Evolutionary conservation across 2,329 filamentous ascomycete genomes (phyloP).

Genomic region (Orbilia quercus): DNA sequence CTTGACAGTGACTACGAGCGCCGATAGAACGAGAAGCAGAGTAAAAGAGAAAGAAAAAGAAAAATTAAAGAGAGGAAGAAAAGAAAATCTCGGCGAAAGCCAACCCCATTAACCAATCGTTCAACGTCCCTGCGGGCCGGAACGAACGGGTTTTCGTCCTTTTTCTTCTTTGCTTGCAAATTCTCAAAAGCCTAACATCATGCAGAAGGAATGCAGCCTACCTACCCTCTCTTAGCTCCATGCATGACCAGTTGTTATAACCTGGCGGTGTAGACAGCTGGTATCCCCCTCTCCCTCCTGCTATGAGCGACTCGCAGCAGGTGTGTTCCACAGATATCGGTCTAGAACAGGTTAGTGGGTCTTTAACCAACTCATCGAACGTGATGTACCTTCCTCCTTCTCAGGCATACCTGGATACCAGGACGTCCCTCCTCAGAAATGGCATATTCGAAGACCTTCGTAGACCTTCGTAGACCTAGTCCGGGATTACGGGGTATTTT

Average conservation of each 20-base stretch:
- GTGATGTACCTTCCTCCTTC: background rate
- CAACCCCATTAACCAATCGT: slow-evolving; percentile 33
- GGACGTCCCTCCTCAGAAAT: background rate
- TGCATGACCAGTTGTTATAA: slow-evolving; percentile 41
- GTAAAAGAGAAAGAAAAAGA: no score
- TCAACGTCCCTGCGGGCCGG: slow-evolving; percentile 49
- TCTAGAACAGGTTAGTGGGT: slow-evolving; percentile 50
- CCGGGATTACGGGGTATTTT: no score
- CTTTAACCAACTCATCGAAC: slow-evolving; percentile 31
- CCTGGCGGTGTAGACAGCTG: slow-evolving; percentile 33
- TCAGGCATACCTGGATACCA: background rate
- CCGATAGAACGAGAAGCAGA: no score
- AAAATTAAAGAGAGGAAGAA: background rate
- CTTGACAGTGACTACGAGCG: no score
- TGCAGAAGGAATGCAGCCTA: slow-evolving; percentile 47
- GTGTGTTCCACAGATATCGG: slow-evolving; percentile 40
- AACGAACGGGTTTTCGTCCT: slow-evolving; percentile 54
- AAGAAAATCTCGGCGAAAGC: background rate
- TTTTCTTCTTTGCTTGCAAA: slow-evolving; percentile 24
- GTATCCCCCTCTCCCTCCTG: slow-evolving; percentile 5
- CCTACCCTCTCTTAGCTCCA: slow-evolving; percentile 15
- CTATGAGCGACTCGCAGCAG: background rate
- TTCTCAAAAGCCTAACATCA: slow-evolving; percentile 42
- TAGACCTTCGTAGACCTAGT: no score
- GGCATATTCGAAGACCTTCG: background rate